phyloP scores from a whole-genome alignment of 345 rosid species.

The Hibiscus syriacus region DNA sequence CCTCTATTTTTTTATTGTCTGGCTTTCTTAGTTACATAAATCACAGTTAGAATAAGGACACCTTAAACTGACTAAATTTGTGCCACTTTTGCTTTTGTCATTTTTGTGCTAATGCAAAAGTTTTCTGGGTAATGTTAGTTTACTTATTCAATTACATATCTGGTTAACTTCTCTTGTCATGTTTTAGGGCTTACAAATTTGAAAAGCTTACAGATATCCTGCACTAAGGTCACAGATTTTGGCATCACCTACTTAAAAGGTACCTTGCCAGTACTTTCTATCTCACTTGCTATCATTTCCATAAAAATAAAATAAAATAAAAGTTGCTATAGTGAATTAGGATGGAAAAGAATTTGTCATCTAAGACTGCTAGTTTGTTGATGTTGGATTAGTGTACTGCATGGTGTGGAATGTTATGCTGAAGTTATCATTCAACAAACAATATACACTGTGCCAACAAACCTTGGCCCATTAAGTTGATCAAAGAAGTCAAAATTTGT shows the following conservation, averaged over 20 bases:
- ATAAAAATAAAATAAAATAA: no score
- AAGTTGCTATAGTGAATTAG: background rate
- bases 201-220: conserved; percentile 64
- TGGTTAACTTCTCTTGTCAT: no score
- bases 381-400: background rate
- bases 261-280: conserved; percentile 15
- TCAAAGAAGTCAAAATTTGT: background rate
- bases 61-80: no score
- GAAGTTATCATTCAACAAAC: background rate
- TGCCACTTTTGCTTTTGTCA: background rate
- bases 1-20: no score
- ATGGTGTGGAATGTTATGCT: background rate
- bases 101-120: background rate
- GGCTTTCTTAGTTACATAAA: no score
- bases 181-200: conserved; percentile 61
- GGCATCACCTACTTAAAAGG: conserved; percentile 77
- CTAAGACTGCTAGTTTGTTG: background rate
- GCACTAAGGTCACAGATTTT: conserved; percentile 65
- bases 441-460: background rate
- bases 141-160: no score
- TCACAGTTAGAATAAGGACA: no score
- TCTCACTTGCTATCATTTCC: background rate
- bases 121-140: no score
- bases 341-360: background rate
- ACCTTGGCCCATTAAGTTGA: no score